These are phyloP conservation scores for Cercospora berteroae DNA, from an alignment of 2,329 filamentous ascomycete species.

Conservation along the genomic window DNA sequence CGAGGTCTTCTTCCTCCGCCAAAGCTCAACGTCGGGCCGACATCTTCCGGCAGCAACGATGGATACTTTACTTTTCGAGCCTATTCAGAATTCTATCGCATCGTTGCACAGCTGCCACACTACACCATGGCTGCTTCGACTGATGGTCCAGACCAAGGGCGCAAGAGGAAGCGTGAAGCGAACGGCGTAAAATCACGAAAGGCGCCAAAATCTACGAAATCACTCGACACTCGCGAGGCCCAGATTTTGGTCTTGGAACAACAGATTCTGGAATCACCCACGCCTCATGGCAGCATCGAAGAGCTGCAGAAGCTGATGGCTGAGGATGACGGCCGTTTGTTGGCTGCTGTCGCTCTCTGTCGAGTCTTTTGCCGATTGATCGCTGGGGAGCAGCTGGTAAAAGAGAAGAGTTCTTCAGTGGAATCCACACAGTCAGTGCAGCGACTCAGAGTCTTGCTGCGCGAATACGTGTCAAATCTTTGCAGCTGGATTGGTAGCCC, in stretches of 20 bases:
- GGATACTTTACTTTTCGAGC: not conserved
- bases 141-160: slow-evolving; percentile 31
- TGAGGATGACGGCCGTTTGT: slow-evolving; percentile 53
- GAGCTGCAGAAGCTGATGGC: slow-evolving; percentile 60
- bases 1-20: slow-evolving; percentile 1
- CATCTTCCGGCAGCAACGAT: slow-evolving; percentile 11
- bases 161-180: slow-evolving; percentile 46
- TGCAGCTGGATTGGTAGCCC: slow-evolving; percentile 59
- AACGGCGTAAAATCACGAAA: slow-evolving; percentile 35
- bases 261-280: slow-evolving; percentile 78
- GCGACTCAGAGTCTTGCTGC: slow-evolving; percentile 75
- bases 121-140: slow-evolving; percentile 39
- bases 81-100: slow-evolving; percentile 3
- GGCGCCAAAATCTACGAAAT: slow-evolving; percentile 41
- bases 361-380: slow-evolving; percentile 81
- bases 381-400: slow-evolving; percentile 67
- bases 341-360: slow-evolving; percentile 78
- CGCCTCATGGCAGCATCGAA: slow-evolving; percentile 88
- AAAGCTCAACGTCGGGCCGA: slow-evolving; percentile 8
- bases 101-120: not conserved
- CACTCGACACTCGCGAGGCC: slow-evolving; percentile 34
- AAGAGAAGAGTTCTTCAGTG: slow-evolving; percentile 64
- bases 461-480: slow-evolving; percentile 60
- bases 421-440: slow-evolving; percentile 71
- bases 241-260: slow-evolving; percentile 74